A percentile compares a stretch with the other conserved stretches of the same genome.
These are phyloP conservation scores for sunflower (Helianthus annuus) DNA, from an alignment of 129 eudicot species.

Conservation along the genomic window HanXRQr2.0-SUNRISE NC_035440.2:42024751-42025250, in stretches of 20 bases:
- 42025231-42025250: constrained; percentile 80
- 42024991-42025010: constrained; percentile 42
- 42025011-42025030: constrained; percentile 56
- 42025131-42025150: constrained; percentile 32
- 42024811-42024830: constrained; percentile 34
- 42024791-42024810: constrained; percentile 29
- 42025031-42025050: constrained; percentile 53
- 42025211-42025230: neutral
- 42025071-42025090: constrained; percentile 74
- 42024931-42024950: constrained; percentile 53
- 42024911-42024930: constrained; percentile 73
- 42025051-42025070: constrained; percentile 59
- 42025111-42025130: constrained; percentile 87
- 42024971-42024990: constrained; percentile 48
- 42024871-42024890: constrained; percentile 53
- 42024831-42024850: constrained; percentile 66
- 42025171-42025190: neutral
- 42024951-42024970: constrained; percentile 28
- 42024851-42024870: constrained; percentile 60
- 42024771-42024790: constrained; percentile 60
- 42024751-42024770: constrained; percentile 26
- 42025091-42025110: constrained; percentile 87
- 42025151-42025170: constrained; percentile 8
- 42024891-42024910: constrained; percentile 50
- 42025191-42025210: neutral